phyloP scores from a whole-genome alignment of 768 basidiomycete species.

The Collybia mongolica region DNA sequence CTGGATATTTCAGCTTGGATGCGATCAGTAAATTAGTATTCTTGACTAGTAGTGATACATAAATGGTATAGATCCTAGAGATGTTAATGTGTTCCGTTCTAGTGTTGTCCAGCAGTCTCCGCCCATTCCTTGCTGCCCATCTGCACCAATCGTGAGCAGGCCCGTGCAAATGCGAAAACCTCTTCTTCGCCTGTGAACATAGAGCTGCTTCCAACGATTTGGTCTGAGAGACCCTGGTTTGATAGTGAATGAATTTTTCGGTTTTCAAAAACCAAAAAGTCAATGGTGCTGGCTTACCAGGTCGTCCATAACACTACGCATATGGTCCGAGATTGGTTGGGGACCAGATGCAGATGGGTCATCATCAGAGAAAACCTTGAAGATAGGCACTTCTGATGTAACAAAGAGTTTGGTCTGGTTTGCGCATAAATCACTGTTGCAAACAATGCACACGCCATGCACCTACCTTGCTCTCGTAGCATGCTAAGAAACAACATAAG shows the following conservation, averaged over 20 bases:
- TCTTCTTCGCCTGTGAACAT: slow-evolving; percentile 98
- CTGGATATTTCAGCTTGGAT: too few relatives aligned
- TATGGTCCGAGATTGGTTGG: slow-evolving; percentile 67
- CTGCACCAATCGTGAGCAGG: slow-evolving; percentile 82
- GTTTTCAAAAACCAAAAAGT: too few relatives aligned
- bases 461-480: slow-evolving; percentile 83
- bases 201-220: slow-evolving; percentile 77
- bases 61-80: neutral
- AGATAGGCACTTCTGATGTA: slow-evolving; percentile 90
- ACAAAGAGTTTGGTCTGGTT: slow-evolving; percentile 84
- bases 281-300: too few relatives aligned
- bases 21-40: too few relatives aligned
- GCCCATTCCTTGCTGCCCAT: slow-evolving; percentile 93
- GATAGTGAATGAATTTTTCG: slow-evolving; percentile 5
- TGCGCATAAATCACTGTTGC: neutral
- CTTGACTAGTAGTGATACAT: too few relatives aligned
- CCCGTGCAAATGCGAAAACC: slow-evolving; percentile 94
- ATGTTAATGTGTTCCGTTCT: neutral
- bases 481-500: slow-evolving; percentile 45
- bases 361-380: slow-evolving; percentile 80
- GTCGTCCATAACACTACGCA: slow-evolving; percentile 94
- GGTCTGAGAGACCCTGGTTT: slow-evolving; percentile 70
- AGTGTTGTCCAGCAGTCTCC: slow-evolving; percentile 42
- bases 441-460: slow-evolving; percentile 4
- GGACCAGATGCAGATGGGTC: slow-evolving; percentile 41